Evolutionary conservation across 2,329 filamentous ascomycete genomes (phyloP), one percentile per base, ranked within the genome.

Genomic region (Exophiala sideris): DNA sequence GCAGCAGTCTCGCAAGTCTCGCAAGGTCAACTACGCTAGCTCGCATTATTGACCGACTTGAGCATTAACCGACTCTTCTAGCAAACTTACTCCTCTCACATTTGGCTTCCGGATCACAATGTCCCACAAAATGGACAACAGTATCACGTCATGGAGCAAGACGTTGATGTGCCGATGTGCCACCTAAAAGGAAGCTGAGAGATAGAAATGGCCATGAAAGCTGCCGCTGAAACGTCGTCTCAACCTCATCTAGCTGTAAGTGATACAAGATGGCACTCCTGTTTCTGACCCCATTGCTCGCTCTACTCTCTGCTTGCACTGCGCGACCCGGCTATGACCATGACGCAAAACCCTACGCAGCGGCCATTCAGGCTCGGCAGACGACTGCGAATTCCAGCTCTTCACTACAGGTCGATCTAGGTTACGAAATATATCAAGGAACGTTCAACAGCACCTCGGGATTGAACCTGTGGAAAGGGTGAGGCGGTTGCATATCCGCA

Each of bases 401-500:
- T n/a, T 47, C 55, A 2, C 51, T 68, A 10, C 56, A 63, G 9
- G 74, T 78, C 18, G 70, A 79, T 57, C 62, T 79, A 1, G 76
- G 70, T 7, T 80, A 80, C 52, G 69, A 69, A 7, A 65, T 66
- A 16, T 80, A 80, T 56, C 64, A 73, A 55, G 78, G 77, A 8
- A 67, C 65, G 33, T 66, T 71, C 38, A 70, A 78, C 56, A 16
- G 64, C 3, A 67, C 68, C 0, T 70, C 65, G 8, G 67, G 68
- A 2, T 46, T 78, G 8, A 77, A 79, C 52, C 64, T 71, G 24
- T 79, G 71, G 67, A 75, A 71, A 64, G 75, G 77, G 76, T 75
- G 67, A 44, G 55, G 35, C 61, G 62, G 39, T 38, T 53, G 5
- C 16, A 16, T 8, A 29, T 42, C 35, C 35, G 10, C 6, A 9